Evolutionary conservation across 2,329 filamentous ascomycete species (phyloP).

Genomic region (Cercospora nicotianae): DNA sequence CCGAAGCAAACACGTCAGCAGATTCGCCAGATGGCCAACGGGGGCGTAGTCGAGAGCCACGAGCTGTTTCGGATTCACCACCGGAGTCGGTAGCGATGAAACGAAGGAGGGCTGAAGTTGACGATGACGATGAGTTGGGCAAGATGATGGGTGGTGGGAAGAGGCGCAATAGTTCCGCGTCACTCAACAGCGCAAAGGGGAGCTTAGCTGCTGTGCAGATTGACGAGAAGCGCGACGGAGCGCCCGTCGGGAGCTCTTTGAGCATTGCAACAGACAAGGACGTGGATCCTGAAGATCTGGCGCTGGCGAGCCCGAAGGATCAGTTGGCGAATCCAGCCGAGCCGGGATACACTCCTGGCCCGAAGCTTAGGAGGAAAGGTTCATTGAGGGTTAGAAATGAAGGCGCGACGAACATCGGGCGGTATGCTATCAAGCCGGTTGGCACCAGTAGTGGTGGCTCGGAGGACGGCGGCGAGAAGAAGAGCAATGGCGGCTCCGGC

Average conservation of each 20-base stretch:
- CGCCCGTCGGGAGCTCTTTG: conserved; percentile 10
- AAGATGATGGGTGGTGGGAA: conserved; percentile 63
- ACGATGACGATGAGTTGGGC: conserved; percentile 87
- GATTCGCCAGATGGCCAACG: conserved; percentile 27
- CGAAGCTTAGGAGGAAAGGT: conserved; percentile 44
- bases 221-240: conserved; percentile 21
- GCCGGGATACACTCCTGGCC: conserved; percentile 20
- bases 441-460: conserved; percentile 5
- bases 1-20: conserved; percentile 26
- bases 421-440: conserved; percentile 34
- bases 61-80: conserved; percentile 37
- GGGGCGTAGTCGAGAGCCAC: conserved; percentile 24
- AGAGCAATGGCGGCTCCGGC: conserved; percentile 13
- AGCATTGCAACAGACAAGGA: conserved; percentile 21
- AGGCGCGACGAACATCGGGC: conserved; percentile 32
- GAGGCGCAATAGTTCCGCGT: conserved; percentile 44
- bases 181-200: conserved; percentile 28
- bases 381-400: conserved; percentile 49
- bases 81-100: conserved; percentile 64
- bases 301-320: conserved; percentile 22
- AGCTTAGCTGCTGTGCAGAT: conserved; percentile 27
- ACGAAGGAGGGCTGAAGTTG: conserved; percentile 77
- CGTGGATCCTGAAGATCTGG: conserved; percentile 9
- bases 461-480: conserved; percentile 11
- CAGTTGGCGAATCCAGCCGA: conserved; percentile 20